Evolutionary conservation across 768 basidiomycete species (phyloP).

Genomic region (Lactifluus pinguis): DNA sequence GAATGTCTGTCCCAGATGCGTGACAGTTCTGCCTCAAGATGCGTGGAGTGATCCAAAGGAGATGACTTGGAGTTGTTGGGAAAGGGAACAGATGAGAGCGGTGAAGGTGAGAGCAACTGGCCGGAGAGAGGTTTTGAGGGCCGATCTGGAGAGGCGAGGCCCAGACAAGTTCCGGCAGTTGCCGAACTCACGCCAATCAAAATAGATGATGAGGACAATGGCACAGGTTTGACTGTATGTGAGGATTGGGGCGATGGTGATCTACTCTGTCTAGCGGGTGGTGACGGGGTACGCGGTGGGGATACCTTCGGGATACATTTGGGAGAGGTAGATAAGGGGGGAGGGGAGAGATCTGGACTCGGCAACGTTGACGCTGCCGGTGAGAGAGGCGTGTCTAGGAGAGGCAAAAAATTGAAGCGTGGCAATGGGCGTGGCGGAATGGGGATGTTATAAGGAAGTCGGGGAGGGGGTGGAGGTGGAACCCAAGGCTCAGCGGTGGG

Average conservation of each 20-base stretch:
- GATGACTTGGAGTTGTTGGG: background rate
- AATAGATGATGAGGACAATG: background rate
- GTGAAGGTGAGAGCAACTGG: background rate
- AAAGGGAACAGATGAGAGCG: background rate
- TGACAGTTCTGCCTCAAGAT: conserved; percentile 1
- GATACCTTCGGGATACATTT: background rate
- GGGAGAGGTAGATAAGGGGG: background rate
- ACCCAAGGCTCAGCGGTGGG: background rate
- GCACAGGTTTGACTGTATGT: background rate
- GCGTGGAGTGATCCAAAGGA: background rate
- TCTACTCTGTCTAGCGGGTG: background rate
- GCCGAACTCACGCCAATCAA: background rate
- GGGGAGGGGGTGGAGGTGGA: conserved; percentile 14
- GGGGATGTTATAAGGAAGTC: conserved; percentile 15
- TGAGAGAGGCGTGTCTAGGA: conserved; percentile 7
- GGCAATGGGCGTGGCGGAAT: conserved; percentile 7
- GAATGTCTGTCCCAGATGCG: conserved; percentile 2
- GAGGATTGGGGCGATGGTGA: background rate
- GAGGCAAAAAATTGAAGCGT: conserved; percentile 17
- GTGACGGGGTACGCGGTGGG: background rate
- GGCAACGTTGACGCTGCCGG: background rate
- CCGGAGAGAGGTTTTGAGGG: background rate
- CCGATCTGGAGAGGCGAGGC: background rate
- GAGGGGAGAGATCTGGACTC: background rate
- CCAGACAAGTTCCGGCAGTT: background rate